Conservation (phyloP, 106 monocot genomes). For the Dendrobium officinale region DNA sequence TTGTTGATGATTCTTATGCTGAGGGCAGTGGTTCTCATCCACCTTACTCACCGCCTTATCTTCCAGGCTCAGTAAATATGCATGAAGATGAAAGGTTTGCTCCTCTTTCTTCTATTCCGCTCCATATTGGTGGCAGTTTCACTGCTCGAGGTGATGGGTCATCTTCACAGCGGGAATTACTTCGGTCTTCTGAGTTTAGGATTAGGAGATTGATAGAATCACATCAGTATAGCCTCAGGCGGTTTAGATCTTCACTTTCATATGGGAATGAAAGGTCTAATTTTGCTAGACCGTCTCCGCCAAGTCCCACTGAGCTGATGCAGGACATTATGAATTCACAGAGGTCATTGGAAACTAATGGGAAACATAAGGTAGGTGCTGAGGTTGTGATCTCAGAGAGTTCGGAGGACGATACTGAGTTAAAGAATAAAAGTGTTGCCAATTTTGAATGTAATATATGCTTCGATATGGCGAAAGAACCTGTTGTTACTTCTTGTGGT, state of each 20-base stretch:
- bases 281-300: conserved; percentile 4
- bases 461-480: conserved; percentile 65
- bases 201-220: conserved; percentile 54
- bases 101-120: conserved; percentile 12
- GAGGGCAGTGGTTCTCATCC: conserved; percentile 2
- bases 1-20: conserved; percentile 10
- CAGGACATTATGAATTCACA: conserved; percentile 18
- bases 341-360: conserved; percentile 18
- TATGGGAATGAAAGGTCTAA: conserved; percentile 16
- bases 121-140: conserved; percentile 6
- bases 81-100: conserved; percentile 15
- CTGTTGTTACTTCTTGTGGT: conserved; percentile 85
- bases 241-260: conserved; percentile 29
- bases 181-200: conserved; percentile 28
- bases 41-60: conserved; percentile 8
- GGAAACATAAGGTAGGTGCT: conserved; percentile 40
- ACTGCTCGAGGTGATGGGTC: conserved; percentile 17
- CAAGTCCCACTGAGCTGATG: conserved; percentile 10
- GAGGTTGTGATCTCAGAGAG: conserved; percentile 20
- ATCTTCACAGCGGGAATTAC: conserved; percentile 22
- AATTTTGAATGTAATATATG: conserved; percentile 88
- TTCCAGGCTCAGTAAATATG: conserved; percentile 5
- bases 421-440: conserved; percentile 26
- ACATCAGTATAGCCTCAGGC: conserved; percentile 21
- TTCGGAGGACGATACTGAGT: conserved; percentile 33